Evolutionary conservation across 2,329 filamentous ascomycete genomes (phyloP).

Genomic region (Clarireedia paspali): DNA sequence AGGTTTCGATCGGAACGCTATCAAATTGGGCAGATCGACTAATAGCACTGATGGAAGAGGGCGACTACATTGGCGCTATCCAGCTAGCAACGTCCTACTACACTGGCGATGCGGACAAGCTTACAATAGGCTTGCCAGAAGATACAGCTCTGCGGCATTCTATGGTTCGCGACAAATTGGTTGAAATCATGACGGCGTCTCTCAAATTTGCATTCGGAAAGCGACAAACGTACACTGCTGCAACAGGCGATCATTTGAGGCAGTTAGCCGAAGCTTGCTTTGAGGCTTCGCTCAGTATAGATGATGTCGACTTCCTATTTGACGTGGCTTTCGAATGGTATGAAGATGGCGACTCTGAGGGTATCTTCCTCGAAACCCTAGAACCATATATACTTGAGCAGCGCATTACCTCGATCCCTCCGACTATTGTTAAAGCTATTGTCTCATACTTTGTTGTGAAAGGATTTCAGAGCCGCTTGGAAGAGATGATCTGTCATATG

Average conservation of each 20-base stretch:
- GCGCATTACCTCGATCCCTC: constrained; percentile 67
- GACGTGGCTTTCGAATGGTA: constrained; percentile 88
- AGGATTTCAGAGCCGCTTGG: constrained; percentile 69
- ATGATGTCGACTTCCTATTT: constrained; percentile 77
- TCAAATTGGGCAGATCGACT: constrained; percentile 97
- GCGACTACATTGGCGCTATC: constrained; percentile 92
- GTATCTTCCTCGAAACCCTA: constrained; percentile 78
- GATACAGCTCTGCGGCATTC: constrained; percentile 67
- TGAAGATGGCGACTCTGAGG: constrained; percentile 64
- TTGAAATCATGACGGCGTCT: constrained; percentile 91
- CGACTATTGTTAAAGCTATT: constrained; percentile 76
- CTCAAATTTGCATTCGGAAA: constrained; percentile 80
- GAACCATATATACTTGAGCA: constrained; percentile 82
- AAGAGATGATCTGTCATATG: constrained; percentile 92
- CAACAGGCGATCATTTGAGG: constrained; percentile 48
- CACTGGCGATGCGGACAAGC: constrained; percentile 80
- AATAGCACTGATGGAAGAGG: constrained; percentile 89
- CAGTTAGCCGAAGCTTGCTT: constrained; percentile 81
- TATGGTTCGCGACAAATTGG: constrained; percentile 78
- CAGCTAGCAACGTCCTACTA: constrained; percentile 88
- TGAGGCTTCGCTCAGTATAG: constrained; percentile 69
- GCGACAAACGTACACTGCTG: constrained; percentile 40
- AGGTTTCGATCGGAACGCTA: constrained; percentile 80
- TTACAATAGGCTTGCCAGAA: constrained; percentile 89
- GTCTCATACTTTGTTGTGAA: constrained; percentile 72